These are phyloP conservation scores for Komagataella kurtzmanii DNA, from an alignment of 805 yeast genomes.

Conservation along the genomic window DNA sequence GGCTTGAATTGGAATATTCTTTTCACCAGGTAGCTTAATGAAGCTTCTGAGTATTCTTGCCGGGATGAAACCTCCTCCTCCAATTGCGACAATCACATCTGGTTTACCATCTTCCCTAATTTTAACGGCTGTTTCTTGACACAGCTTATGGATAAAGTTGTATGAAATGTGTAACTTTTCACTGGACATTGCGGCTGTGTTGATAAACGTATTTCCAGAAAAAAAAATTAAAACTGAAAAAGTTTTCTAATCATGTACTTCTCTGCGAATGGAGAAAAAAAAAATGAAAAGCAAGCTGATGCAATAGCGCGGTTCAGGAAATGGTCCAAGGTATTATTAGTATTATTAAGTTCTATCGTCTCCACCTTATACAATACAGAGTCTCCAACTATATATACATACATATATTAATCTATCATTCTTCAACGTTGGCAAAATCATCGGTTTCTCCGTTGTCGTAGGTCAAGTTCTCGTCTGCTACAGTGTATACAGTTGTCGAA, in stretches of 20 bases:
- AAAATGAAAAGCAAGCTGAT: neutral
- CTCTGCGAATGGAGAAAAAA: neutral
- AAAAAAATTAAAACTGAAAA: conserved; percentile 3
- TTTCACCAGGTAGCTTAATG: conserved; percentile 41
- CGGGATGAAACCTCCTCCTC: conserved; percentile 67
- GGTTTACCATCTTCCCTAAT: conserved; percentile 28
- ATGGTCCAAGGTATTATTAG: no score
- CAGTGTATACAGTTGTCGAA: neutral
- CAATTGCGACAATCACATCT: conserved; percentile 53
- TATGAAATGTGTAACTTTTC: conserved; percentile 54
- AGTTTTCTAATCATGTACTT: conserved; percentile 1
- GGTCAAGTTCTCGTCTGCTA: conserved; percentile 18
- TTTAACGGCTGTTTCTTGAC: conserved; percentile 48
- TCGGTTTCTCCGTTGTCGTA: conserved; percentile 17
- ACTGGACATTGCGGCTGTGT: conserved; percentile 13
- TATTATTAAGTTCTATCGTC: no score
- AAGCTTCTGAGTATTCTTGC: conserved; percentile 56
- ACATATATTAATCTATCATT: conserved; percentile 15
- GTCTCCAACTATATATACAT: neutral
- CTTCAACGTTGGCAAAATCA: conserved; percentile 23
- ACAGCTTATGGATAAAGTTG: conserved; percentile 72
- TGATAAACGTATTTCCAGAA: neutral
- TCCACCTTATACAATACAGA: neutral
- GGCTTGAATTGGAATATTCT: conserved; percentile 60
- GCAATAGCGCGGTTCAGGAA: no score